These are phyloP conservation scores for Pseudogymnoascus sp. DNA, from an alignment of 2,329 filamentous ascomycete genomes.

Conservation along the genomic window DNA sequence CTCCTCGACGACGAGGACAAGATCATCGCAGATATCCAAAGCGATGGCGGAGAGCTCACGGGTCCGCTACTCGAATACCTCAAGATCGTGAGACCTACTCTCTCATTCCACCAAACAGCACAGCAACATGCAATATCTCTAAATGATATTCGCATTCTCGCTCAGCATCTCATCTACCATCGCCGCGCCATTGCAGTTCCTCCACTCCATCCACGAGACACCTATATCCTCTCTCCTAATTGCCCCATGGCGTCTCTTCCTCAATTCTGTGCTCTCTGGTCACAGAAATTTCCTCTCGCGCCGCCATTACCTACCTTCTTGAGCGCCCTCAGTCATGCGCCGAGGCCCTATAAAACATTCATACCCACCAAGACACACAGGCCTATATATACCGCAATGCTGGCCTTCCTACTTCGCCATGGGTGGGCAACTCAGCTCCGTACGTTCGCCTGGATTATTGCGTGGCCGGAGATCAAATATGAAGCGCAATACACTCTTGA, in stretches of 20 bases:
- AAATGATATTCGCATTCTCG: conserved; percentile 75
- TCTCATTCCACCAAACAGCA: conserved; percentile 63
- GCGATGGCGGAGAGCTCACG: conserved; percentile 67
- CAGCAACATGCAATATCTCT: conserved; percentile 65
- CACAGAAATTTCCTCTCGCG: conserved; percentile 70
- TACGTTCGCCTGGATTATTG: conserved; percentile 82
- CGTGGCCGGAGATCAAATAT: conserved; percentile 73
- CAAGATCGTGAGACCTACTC: conserved; percentile 60
- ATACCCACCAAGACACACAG: conserved; percentile 85
- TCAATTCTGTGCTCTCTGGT: conserved; percentile 62
- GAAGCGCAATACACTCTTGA: conserved; percentile 67
- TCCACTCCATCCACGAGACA: conserved; percentile 80
- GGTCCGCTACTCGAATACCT: conserved; percentile 74
- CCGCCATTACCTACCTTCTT: conserved; percentile 81
- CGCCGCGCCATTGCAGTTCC: conserved; percentile 84
- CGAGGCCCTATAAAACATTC: conserved; percentile 73
- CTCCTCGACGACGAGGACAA: conserved; percentile 75
- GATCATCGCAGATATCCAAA: conserved; percentile 64
- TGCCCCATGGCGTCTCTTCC: conserved; percentile 68
- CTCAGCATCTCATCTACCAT: conserved; percentile 94
- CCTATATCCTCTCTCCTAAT: conserved; percentile 86
- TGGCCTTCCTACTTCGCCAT: conserved; percentile 86
- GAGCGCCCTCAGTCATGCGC: conserved; percentile 69
- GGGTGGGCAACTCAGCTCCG: conserved; percentile 92
- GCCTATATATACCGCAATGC: conserved; percentile 77